Conservation (phyloP, 2,329 filamentous ascomycete genomes). For the Paracorniculantispora psalliotae region DNA sequence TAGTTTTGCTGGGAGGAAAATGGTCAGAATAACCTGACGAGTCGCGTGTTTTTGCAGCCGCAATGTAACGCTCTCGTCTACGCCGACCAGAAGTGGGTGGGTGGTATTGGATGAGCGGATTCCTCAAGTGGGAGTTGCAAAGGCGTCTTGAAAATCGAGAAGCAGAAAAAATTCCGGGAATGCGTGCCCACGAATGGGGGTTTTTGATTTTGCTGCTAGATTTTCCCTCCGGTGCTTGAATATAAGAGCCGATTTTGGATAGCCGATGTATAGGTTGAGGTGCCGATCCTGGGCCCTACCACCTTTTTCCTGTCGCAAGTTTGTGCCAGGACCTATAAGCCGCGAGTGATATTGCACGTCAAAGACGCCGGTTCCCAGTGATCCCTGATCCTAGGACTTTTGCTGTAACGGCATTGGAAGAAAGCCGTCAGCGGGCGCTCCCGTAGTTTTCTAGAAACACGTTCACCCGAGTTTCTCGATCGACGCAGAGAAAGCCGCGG, state of each 20-base stretch:
- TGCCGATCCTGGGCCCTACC: background rate
- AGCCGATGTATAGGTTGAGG: background rate
- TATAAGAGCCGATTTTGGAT: background rate
- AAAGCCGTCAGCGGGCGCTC: background rate
- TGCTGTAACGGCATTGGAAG: background rate
- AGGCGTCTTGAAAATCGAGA: background rate
- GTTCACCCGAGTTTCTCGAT: background rate
- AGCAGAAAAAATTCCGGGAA: background rate
- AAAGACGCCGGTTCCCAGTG: background rate
- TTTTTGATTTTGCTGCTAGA: fast-evolving
- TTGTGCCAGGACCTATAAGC: background rate
- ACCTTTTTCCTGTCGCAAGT: background rate
- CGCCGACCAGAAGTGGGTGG: background rate
- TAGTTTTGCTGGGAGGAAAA: no score
- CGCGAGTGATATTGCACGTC: background rate
- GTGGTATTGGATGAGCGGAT: background rate
- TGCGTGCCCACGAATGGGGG: background rate
- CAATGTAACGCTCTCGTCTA: background rate
- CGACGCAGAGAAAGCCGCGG: background rate
- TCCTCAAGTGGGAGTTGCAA: background rate
- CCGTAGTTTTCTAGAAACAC: background rate
- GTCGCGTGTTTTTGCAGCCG: background rate
- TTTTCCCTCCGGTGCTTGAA: background rate
- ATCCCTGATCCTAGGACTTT: background rate
- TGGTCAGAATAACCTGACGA: no score